Evolutionary conservation across 2,329 filamentous ascomycete genomes (phyloP).

Genomic region (Sclerotinia sclerotiorum): DNA sequence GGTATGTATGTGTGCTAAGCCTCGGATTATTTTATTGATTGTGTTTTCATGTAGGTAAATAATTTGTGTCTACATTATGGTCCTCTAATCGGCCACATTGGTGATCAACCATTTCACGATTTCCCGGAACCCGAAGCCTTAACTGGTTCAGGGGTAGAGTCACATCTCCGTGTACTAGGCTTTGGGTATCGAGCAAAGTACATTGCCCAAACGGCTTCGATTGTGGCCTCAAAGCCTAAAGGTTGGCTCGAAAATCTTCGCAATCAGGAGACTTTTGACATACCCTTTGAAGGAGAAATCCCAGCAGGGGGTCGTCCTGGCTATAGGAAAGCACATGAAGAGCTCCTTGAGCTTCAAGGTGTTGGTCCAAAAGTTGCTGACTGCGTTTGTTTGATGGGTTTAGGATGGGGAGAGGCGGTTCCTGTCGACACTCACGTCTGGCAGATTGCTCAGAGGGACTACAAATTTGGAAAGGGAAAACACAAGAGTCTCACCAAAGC

Average conservation of each 20-base stretch:
- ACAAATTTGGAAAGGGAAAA: conserved; percentile 82
- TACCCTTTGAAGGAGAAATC: conserved; percentile 52
- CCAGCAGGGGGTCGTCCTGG: conserved; percentile 49
- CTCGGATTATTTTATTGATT: neutral
- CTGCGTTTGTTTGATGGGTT: conserved; percentile 92
- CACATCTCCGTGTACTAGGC: conserved; percentile 75
- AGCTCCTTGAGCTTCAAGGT: conserved; percentile 75
- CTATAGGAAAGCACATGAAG: conserved; percentile 79
- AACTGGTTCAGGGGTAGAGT: conserved; percentile 72
- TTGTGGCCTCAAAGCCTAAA: conserved; percentile 65
- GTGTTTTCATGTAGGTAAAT: conserved; percentile 55
- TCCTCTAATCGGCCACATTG: conserved; percentile 68
- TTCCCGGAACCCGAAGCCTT: conserved; percentile 78
- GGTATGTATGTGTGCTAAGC: conserved; percentile 49
- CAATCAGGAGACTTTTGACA: conserved; percentile 80
- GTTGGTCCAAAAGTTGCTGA: conserved; percentile 97
- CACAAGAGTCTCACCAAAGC: conserved; percentile 82
- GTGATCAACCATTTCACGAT: conserved; percentile 74
- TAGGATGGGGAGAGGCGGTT: conserved; percentile 93
- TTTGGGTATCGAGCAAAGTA: conserved; percentile 97
- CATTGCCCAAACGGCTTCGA: conserved; percentile 78
- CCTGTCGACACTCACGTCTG: conserved; percentile 98
- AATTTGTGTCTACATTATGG: conserved; percentile 90
- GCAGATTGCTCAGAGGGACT: conserved; percentile 96
- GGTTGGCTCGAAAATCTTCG: conserved; percentile 77